A percentile compares a stretch with the other conserved stretches of the same genome.
phyloP scores from a whole-genome alignment of 352 stramenopile genomes.

The Phytopythium montanum region DNA sequence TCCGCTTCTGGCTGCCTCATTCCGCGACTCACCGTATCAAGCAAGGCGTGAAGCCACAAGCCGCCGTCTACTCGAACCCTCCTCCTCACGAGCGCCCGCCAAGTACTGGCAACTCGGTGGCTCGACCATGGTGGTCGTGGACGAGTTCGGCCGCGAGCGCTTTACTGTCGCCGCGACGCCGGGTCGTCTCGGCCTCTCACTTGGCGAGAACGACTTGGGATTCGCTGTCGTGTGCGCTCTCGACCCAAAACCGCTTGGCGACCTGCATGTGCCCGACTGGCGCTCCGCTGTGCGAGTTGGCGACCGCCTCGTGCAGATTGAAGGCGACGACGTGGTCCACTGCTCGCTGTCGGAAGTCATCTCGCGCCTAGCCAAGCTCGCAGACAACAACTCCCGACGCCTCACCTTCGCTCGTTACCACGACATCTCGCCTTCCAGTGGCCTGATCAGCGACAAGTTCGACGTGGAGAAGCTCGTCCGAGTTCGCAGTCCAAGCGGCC shows the following conservation, averaged over 20 bases:
- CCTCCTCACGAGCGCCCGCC: too few species aligned
- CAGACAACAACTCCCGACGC: constrained; percentile 20
- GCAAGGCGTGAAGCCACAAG: too few species aligned
- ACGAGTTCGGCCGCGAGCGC: constrained; percentile 34
- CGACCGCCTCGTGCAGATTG: constrained; percentile 49
- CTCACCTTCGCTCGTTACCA: constrained; percentile 59
- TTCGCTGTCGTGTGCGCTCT: constrained; percentile 45
- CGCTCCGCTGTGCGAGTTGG: constrained; percentile 29
- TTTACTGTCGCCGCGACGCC: constrained; percentile 42
- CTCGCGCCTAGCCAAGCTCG: constrained; percentile 35
- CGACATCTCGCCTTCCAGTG: constrained; percentile 9
- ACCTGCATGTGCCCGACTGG: constrained; percentile 2
- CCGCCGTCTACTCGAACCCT: too few species aligned
- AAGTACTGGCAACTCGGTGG: too few species aligned
- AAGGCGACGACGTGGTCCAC: constrained; percentile 44
- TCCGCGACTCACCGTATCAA: neutral
- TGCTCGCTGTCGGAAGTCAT: constrained; percentile 41
- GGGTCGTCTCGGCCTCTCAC: constrained; percentile 47
- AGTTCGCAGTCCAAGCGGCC: constrained; percentile 31
- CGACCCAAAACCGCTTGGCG: constrained; percentile 16
- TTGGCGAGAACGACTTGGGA: constrained; percentile 41
- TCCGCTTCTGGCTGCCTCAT: neutral
- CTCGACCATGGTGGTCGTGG: neutral
- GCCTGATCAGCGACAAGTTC: constrained; percentile 14
- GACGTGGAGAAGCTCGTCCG: constrained; percentile 57